A percentile compares a stretch with the other conserved stretches of the same genome.
Conservation (phyloP, 345 rosid species). For the Aurinia saxatilis region DNA sequence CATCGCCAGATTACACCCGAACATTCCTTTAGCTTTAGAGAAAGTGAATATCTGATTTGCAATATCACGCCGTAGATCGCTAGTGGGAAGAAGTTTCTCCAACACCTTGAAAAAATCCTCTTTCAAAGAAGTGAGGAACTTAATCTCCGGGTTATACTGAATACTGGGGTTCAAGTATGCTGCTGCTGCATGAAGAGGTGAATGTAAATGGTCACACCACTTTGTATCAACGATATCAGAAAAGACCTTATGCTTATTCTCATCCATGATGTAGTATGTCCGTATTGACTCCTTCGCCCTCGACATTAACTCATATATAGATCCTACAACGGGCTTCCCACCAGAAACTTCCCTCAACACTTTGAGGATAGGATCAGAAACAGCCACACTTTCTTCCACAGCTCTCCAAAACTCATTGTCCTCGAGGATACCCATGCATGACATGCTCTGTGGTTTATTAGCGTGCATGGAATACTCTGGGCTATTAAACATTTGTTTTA, state of each 20-base stretch:
- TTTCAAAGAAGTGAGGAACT: conserved; percentile 61
- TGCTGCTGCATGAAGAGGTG: conserved; percentile 81
- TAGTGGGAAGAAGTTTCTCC: conserved; percentile 81
- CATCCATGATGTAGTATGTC: conserved; percentile 88
- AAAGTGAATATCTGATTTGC: conserved; percentile 69
- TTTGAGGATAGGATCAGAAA: conserved; percentile 77
- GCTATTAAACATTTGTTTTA: conserved; percentile 72
- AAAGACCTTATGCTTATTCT: conserved; percentile 70
- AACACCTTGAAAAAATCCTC: conserved; percentile 77
- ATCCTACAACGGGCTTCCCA: conserved; percentile 72
- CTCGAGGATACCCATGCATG: conserved; percentile 49
- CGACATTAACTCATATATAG: conserved; percentile 76
- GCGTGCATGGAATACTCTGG: conserved; percentile 53
- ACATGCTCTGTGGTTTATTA: conserved; percentile 54
- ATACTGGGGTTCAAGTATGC: conserved; percentile 79
- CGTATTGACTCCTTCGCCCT: conserved; percentile 76
- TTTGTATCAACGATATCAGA: conserved; percentile 69
- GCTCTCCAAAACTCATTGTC: conserved; percentile 83
- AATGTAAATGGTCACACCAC: conserved; percentile 78
- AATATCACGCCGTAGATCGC: conserved; percentile 78
- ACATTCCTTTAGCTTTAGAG: conserved; percentile 73
- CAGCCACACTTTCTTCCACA: conserved; percentile 75
- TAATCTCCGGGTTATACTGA: conserved; percentile 76
- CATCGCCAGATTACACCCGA: conserved; percentile 73
- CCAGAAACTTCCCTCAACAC: conserved; percentile 80